Evolutionary conservation across 768 basidiomycete genomes (phyloP).

Genomic region (Clathrus columnatus): DNA sequence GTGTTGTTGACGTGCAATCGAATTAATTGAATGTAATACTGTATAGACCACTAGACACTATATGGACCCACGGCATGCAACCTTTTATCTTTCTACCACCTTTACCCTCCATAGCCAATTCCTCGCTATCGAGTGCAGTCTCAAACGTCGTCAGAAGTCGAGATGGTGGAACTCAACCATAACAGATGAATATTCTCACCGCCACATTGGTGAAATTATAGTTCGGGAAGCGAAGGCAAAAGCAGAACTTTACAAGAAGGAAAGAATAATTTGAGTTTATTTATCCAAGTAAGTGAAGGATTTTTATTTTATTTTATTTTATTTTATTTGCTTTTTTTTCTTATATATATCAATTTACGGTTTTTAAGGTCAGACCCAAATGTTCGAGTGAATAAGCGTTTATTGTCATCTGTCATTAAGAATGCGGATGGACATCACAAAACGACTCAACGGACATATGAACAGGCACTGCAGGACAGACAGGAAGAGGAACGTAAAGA

Average conservation of each 20-base stretch:
- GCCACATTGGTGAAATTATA: conserved; percentile 85
- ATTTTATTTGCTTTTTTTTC: background rate
- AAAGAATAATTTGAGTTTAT: conserved; percentile 76
- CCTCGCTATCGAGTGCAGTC: conserved; percentile 76
- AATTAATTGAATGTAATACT: too few species aligned
- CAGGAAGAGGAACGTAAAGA: conserved; percentile 16
- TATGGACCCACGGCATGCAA: too few species aligned
- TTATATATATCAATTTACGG: background rate
- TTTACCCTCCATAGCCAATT: conserved; percentile 29
- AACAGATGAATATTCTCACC: conserved; percentile 80
- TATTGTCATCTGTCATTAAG: conserved; percentile 59
- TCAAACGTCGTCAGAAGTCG: conserved; percentile 71
- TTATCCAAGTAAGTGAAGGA: conserved; percentile 41
- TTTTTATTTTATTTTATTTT: too few species aligned
- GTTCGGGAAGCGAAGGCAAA: conserved; percentile 90
- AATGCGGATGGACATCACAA: conserved; percentile 96
- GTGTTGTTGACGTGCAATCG: too few species aligned
- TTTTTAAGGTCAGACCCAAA: conserved; percentile 51
- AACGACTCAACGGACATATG: conserved; percentile 41
- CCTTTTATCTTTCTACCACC: background rate
- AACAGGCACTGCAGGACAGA: conserved; percentile 15
- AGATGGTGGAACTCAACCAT: conserved; percentile 58
- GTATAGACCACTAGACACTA: too few species aligned
- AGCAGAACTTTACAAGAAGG: conserved; percentile 66
- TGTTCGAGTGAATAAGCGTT: conserved; percentile 52